A percentile compares a stretch with the other conserved stretches of the same genome.
These are phyloP conservation scores for Daldinia vernicosa DNA, from an alignment of 495 filamentous ascomycete genomes.

Conservation along the genomic window DNA sequence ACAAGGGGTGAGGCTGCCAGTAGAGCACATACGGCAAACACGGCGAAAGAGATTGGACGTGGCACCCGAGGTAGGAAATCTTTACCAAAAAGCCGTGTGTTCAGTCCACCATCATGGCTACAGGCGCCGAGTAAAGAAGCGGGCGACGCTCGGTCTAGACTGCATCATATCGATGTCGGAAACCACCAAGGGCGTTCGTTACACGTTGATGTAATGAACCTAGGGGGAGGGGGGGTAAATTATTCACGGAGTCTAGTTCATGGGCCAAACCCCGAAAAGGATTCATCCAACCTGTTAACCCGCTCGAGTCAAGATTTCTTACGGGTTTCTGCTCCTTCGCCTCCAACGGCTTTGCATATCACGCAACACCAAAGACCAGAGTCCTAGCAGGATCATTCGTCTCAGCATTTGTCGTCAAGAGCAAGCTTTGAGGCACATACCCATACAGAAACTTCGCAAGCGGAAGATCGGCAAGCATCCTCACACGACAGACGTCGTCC, in stretches of 20 bases:
- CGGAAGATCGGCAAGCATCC: background rate
- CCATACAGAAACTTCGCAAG: background rate
- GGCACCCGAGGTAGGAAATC: background rate
- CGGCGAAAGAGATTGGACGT: background rate
- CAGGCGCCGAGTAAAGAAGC: constrained; percentile 43
- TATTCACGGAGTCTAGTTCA: background rate
- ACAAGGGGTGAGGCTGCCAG: background rate
- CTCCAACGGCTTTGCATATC: constrained; percentile 33
- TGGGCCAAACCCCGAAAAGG: background rate
- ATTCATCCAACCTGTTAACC: constrained; percentile 3
- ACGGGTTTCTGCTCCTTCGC: constrained; percentile 34
- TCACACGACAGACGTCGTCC: background rate
- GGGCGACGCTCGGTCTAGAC: constrained; percentile 36
- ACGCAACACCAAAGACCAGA: constrained; percentile 40
- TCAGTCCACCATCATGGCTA: constrained; percentile 51
- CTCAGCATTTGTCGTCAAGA: constrained; percentile 9
- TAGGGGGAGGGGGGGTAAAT: background rate
- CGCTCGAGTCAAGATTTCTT: constrained; percentile 17
- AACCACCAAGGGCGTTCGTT: background rate
- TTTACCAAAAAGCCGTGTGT: constrained; percentile 41
- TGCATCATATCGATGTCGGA: constrained; percentile 24
- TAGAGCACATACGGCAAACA: background rate
- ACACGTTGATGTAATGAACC: background rate
- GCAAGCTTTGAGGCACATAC: background rate
- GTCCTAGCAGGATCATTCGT: constrained; percentile 22